Conservation (phyloP, 1,284 basidiomycete species). For the Ustilago crameri region DNA sequence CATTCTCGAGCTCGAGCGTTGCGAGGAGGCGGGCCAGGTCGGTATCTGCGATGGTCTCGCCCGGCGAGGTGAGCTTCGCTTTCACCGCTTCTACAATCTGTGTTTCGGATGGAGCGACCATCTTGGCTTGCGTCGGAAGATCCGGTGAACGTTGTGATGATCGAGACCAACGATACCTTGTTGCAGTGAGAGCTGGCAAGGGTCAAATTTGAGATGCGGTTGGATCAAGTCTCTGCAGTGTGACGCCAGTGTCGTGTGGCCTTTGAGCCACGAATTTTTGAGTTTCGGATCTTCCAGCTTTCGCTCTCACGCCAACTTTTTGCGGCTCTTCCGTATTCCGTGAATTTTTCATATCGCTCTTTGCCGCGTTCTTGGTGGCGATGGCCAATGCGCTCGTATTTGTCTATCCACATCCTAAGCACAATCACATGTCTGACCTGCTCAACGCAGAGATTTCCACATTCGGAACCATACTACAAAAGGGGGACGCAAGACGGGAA, state of each 20-base stretch:
- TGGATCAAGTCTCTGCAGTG: neutral
- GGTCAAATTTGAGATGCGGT: neutral
- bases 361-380: no score
- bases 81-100: conserved; percentile 37
- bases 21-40: conserved; percentile 42
- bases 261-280: neutral
- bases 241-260: conserved; percentile 13
- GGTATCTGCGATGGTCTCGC: neutral
- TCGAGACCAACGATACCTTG: neutral
- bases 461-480: no score
- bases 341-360: neutral
- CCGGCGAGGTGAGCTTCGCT: conserved; percentile 3
- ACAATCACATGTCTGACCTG: no score
- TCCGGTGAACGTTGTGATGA: neutral
- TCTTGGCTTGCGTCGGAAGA: conserved; percentile 1
- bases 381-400: no score
- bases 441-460: no score
- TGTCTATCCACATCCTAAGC: no score
- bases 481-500: no score
- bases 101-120: conserved; percentile 34
- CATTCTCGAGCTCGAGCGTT: conserved; percentile 48
- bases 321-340: conserved; percentile 8
- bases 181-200: neutral
- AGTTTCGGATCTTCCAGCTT: conserved; percentile 4
- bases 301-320: neutral